Evolutionary conservation across 2,329 filamentous ascomycete species (phyloP), one percentile per base, ranked within the genome.

Genomic region (Plectosphaerella sp.): DNA sequence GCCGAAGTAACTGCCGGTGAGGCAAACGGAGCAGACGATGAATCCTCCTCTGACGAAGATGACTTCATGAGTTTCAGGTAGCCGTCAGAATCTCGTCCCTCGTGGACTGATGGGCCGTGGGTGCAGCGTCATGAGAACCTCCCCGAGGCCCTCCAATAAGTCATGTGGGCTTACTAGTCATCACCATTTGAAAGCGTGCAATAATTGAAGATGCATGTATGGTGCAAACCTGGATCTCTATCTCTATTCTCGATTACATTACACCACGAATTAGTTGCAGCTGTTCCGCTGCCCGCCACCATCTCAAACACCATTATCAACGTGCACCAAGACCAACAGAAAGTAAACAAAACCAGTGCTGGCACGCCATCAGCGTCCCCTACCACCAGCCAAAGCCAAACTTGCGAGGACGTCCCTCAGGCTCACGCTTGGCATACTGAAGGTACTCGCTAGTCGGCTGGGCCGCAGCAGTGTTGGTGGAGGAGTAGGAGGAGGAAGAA

Each of bases 31-130:
- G 68, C 69, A 3, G 64, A 64, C 1, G 67, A 69, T 0, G 72
- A 74, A 2, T 9, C 8, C 8, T 33, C 28, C 28, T 33, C 28
- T 33, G 28, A 75, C 2, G 75, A 79, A 2, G 79, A 82, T 5
- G 74, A 76, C 0, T 87, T 84, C 68, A 80, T 80, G 53, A 82
- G 76, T 2, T 86, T 86, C 58, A 67, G 79, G 33, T 81, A 82
- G 57, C 67, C 67, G 8, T 41, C 64, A 60, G 33, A 61, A 33
- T 12, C 4, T 9, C 8, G 28, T 33, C 28, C 28, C 11, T 33
- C 28, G 11, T 33, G 28, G 28, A 33, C 8, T 33, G 28, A 33
- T 9, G 28, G 11, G 22, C 22, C 22, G 22, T 22, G 22, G 22
- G 22, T 22, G 22, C 22, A 22, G 22, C 22, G 22, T 22, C 22